Conservation (phyloP, 2,329 filamentous ascomycete genomes). For the Aspergillus viridinutans region DNA sequence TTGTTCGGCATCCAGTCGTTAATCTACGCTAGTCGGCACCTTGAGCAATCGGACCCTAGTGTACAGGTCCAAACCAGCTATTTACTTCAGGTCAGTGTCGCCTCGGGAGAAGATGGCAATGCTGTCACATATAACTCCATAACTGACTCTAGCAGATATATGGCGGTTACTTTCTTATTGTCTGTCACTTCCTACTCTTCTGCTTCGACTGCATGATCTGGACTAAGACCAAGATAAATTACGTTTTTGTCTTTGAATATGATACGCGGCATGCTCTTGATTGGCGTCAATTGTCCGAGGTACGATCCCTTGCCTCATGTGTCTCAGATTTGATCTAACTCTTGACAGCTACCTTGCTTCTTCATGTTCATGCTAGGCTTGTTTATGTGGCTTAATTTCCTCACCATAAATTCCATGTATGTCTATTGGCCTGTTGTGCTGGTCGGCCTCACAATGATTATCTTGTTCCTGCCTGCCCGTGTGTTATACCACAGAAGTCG, state of each 20-base stretch:
- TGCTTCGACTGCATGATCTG: constrained; percentile 80
- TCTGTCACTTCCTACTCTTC: constrained; percentile 78
- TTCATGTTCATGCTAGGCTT: constrained; percentile 72
- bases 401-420: constrained; percentile 64
- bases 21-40: constrained; percentile 53
- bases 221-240: constrained; percentile 84
- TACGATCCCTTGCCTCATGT: constrained; percentile 27
- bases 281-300: constrained; percentile 80
- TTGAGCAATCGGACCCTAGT: constrained; percentile 48
- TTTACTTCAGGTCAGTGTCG: constrained; percentile 57
- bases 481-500: constrained; percentile 72
- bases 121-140: background rate
- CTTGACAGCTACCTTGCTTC: constrained; percentile 67
- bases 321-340: constrained; percentile 12
- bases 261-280: constrained; percentile 81
- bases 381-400: constrained; percentile 86
- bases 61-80: constrained; percentile 58
- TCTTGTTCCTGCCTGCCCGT: constrained; percentile 73
- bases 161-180: constrained; percentile 81
- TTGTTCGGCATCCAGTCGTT: constrained; percentile 65
- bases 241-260: constrained; percentile 94
- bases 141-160: constrained; percentile 63
- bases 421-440: constrained; percentile 84
- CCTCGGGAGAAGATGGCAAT: background rate
- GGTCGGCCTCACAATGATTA: constrained; percentile 60